Evolutionary conservation across 176 grass and related monocot species (phyloP).

Genomic region (Panicum miliaceum): DNA sequence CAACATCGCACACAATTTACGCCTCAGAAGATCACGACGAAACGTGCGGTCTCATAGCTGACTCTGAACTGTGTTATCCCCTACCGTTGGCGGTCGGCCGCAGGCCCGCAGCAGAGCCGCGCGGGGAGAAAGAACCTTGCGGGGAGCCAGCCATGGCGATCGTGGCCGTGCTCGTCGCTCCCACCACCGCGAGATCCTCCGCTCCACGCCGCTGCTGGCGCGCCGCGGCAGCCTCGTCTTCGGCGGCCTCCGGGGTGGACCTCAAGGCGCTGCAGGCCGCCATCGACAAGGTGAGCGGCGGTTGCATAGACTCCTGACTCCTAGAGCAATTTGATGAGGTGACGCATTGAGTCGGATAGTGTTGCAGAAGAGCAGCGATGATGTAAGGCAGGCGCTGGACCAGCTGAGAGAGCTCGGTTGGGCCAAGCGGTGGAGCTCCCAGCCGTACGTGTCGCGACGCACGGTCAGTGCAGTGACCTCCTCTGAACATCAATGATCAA

Average conservation of each 20-base stretch:
- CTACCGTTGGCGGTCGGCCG: conserved; percentile 37
- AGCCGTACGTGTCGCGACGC: conserved; percentile 93
- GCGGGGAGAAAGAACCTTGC: not conserved
- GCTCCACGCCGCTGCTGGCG: conserved; percentile 42
- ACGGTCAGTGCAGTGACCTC: conserved; percentile 69
- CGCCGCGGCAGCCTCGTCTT: conserved; percentile 57
- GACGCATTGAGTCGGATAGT: conserved; percentile 2
- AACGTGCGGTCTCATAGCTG: conserved; percentile 17
- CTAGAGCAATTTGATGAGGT: not conserved
- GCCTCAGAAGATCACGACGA: conserved; percentile 27
- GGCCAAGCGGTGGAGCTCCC: conserved; percentile 91
- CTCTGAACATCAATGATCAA: not conserved
- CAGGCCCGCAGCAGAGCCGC: no score
- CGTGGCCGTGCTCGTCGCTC: conserved; percentile 43
- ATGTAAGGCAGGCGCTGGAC: conserved; percentile 71
- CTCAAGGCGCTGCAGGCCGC: conserved; percentile 70
- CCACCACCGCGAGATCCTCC: conserved; percentile 23
- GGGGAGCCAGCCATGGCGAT: conserved; percentile 38
- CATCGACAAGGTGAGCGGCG: conserved; percentile 76
- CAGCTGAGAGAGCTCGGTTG: conserved; percentile 75
- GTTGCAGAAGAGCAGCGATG: conserved; percentile 70
- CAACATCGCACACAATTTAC: not conserved
- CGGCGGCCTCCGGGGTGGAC: conserved; percentile 69
- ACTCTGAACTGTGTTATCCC: conserved; percentile 58
- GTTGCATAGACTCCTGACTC: not conserved